Conservation (phyloP, 2,329 filamentous ascomycete species). For the Myriangium duriaei region DNA sequence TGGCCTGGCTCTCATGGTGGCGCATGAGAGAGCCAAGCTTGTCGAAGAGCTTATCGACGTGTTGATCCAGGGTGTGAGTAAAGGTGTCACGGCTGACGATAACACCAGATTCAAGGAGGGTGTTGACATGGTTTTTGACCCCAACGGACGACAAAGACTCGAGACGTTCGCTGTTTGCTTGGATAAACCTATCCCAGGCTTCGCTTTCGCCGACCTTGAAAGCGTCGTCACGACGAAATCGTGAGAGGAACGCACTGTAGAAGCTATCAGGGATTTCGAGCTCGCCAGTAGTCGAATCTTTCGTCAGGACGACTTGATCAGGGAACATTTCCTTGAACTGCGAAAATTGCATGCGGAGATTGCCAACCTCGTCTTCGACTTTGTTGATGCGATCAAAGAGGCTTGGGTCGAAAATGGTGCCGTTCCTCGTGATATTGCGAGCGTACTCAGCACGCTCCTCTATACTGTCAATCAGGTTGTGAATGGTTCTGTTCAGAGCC, state of each 20-base stretch:
- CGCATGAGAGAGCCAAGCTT: slow-evolving; percentile 9
- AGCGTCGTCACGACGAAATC: slow-evolving; percentile 38
- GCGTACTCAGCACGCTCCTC: slow-evolving; percentile 6
- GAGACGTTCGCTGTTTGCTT: slow-evolving; percentile 26
- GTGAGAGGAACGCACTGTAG: slow-evolving; percentile 49
- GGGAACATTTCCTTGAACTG: slow-evolving; percentile 42
- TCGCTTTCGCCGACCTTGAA: slow-evolving; percentile 31
- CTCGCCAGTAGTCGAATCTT: slow-evolving; percentile 39
- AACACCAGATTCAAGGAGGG: slow-evolving; percentile 9
- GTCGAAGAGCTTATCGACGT: slow-evolving; percentile 11
- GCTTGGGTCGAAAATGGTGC: slow-evolving; percentile 2
- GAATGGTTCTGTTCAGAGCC: not conserved
- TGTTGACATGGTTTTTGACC: slow-evolving; percentile 12
- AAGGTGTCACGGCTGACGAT: slow-evolving; percentile 14
- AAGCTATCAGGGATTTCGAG: slow-evolving; percentile 47
- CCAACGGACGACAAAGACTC: slow-evolving; percentile 29
- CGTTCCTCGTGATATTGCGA: slow-evolving; percentile 4
- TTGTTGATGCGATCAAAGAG: slow-evolving; percentile 2
- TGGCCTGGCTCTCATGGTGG: slow-evolving; percentile 10
- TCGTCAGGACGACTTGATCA: slow-evolving; percentile 40
- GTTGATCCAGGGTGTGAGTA: slow-evolving; percentile 10
- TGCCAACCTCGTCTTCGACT: slow-evolving; percentile 6
- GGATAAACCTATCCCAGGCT: slow-evolving; percentile 19
- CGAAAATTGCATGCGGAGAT: slow-evolving; percentile 11
- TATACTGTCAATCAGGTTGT: slow-evolving; percentile 5